Evolutionary conservation across 2,329 filamentous ascomycete genomes (phyloP), one percentile per base, ranked within the genome.

Genomic region (Emergomyces pasteurianus): DNA sequence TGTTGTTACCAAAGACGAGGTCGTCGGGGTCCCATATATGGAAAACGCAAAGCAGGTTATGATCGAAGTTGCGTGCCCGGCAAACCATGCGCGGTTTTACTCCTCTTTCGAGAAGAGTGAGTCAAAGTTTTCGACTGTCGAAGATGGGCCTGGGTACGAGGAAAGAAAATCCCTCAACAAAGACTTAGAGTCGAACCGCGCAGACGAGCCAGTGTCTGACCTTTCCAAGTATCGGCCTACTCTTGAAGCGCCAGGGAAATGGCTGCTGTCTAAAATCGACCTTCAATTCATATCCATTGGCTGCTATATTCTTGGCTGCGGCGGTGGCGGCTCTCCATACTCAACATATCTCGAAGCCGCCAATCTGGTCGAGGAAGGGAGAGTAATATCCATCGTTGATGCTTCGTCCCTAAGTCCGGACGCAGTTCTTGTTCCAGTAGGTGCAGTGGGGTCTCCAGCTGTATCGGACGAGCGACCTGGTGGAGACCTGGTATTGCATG

Each of bases 391-490:
- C 0, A 69, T 80, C 1, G 76, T 76, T 49, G 75, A 78, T 46
- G 77, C 77, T 0, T 76, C 76, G 0, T 78, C 77, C 70, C 79
- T 79, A 50, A 78, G 77, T 23, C 68, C 70, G 7, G 66, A 77
- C 53, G 75, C 74, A 31, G 31, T 46, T 31, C 50, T 53, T 5
- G 47, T 50, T n/a, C 58, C 58, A 2, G 47, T 60, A 2, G 42
- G 80, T 79, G 82, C 81, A 6, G 82, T 80, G 63, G 83, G 84
- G 36, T 83, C 80, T 18, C 71, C 70, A 14, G 69, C 65, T n/a
- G 70, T 71, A 18, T 65, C 67, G 23, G 65, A 67, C 23, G 69
- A 72, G 59, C 59, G 70, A 38, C 62, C 67, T 9, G 63, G 65
- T 10, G 70, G 70, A 23, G 63, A 59, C 21, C 65, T 69, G 50